Evolutionary conservation across 495 filamentous ascomycete genomes (phyloP).

Genomic region (Copromyces sp.): DNA sequence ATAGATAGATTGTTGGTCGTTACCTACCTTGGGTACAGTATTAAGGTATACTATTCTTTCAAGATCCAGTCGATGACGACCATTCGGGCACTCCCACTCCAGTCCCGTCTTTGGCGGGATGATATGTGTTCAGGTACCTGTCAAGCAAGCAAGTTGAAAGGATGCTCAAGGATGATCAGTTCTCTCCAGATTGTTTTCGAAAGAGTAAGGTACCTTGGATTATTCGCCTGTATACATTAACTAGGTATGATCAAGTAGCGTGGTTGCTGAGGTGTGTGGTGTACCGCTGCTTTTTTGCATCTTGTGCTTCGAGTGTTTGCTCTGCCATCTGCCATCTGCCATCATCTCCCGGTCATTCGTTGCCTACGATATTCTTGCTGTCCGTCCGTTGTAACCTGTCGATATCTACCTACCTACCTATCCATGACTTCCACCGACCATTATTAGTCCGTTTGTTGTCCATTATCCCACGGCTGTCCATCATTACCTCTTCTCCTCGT

Average conservation of each 20-base stretch:
- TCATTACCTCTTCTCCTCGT: neutral
- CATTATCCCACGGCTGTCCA: neutral
- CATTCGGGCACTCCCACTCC: too few relatives aligned
- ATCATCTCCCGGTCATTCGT: neutral
- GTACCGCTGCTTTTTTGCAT: neutral
- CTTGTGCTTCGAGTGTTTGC: neutral
- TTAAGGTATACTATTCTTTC: too few relatives aligned
- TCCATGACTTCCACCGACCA: neutral
- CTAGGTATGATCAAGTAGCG: neutral
- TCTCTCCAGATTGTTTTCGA: neutral
- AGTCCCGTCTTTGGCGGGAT: too few relatives aligned
- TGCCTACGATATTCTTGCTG: neutral
- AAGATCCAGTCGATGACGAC: too few relatives aligned
- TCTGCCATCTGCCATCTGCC: neutral
- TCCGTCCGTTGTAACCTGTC: neutral
- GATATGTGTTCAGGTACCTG: too few relatives aligned
- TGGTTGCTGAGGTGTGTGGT: neutral
- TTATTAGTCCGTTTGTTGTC: neutral
- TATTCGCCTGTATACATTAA: neutral
- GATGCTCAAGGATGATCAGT: too few relatives aligned
- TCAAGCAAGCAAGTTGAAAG: too few relatives aligned
- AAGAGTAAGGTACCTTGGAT: too few relatives aligned
- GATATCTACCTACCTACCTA: too few relatives aligned
- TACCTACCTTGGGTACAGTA: too few relatives aligned
- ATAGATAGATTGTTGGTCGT: too few relatives aligned